Percentiles rank a stretch among this genome's conserved stretches.
Conservation (phyloP, 129 eudicot species). For the Chrysanthemum makinoi region DNA sequence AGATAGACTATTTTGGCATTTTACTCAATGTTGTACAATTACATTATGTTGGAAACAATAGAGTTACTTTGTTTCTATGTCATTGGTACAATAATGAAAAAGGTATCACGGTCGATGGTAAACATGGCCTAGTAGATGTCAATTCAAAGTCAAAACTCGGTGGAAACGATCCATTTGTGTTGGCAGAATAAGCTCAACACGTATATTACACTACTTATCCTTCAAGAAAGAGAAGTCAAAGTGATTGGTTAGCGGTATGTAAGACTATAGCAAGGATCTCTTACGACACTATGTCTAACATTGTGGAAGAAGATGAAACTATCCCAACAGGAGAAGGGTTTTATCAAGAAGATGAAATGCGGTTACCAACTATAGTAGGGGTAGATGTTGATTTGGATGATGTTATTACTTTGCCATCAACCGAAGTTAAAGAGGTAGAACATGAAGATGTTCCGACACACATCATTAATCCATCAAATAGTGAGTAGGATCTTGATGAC, state of each 20-base stretch:
- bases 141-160: conserved; percentile 22
- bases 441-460: not conserved
- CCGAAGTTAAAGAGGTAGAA: not conserved
- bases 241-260: conserved; percentile 26
- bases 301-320: not conserved
- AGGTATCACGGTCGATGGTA: conserved; percentile 16
- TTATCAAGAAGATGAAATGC: conserved; percentile 13
- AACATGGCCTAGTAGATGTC: conserved; percentile 19
- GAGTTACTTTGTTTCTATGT: conserved; percentile 17
- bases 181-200: conserved; percentile 26
- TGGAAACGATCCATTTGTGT: conserved; percentile 24
- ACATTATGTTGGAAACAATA: conserved; percentile 9
- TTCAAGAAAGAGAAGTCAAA: not conserved
- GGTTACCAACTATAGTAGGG: not conserved
- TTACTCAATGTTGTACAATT: not conserved
- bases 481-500: not conserved
- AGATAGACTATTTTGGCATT: no score
- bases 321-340: not conserved
- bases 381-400: not conserved
- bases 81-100: conserved; percentile 16
- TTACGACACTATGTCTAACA: not conserved
- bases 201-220: conserved; percentile 24
- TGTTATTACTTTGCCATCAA: not conserved
- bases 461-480: not conserved
- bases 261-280: conserved; percentile 13